A percentile compares a stretch with the other conserved stretches of the same genome.
Conservation (phyloP, 345 rosid species). For the Cardiospermum halicacabum region DNA sequence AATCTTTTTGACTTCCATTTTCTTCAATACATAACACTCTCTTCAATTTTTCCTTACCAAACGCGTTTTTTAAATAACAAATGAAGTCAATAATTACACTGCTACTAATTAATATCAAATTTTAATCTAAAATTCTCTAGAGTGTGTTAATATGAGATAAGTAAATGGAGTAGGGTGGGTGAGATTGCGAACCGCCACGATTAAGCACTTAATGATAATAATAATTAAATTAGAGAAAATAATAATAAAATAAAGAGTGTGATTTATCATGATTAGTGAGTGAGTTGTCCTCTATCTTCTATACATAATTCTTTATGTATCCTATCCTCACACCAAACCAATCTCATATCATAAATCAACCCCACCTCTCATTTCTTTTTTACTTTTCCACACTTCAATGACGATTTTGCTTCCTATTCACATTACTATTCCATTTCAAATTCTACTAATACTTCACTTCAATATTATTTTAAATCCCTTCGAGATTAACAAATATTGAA, state of each 20-base stretch:
- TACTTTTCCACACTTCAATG: slow-evolving; percentile 23
- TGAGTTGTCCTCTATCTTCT: slow-evolving; percentile 12
- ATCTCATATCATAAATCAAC: neutral
- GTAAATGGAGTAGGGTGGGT: neutral
- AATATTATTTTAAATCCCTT: no score
- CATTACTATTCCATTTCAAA: neutral
- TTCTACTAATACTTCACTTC: no score
- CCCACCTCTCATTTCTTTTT: slow-evolving; percentile 12
- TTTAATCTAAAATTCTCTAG: no score
- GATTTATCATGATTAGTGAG: no score
- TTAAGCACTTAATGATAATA: neutral
- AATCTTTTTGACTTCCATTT: neutral
- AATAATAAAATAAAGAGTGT: neutral
- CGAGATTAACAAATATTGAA: no score
- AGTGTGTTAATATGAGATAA: no score
- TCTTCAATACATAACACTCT: neutral
- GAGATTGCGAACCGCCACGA: neutral
- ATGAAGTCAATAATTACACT: no score
- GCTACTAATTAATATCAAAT: no score
- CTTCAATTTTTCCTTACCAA: neutral
- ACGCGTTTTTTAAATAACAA: neutral
- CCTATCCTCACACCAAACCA: neutral
- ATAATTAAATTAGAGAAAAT: neutral
- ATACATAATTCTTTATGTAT: slow-evolving; percentile 12
- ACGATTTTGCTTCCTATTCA: slow-evolving; percentile 25